Evolutionary conservation across 805 yeast species (phyloP).

Genomic region (Torulaspora quercuum): DNA sequence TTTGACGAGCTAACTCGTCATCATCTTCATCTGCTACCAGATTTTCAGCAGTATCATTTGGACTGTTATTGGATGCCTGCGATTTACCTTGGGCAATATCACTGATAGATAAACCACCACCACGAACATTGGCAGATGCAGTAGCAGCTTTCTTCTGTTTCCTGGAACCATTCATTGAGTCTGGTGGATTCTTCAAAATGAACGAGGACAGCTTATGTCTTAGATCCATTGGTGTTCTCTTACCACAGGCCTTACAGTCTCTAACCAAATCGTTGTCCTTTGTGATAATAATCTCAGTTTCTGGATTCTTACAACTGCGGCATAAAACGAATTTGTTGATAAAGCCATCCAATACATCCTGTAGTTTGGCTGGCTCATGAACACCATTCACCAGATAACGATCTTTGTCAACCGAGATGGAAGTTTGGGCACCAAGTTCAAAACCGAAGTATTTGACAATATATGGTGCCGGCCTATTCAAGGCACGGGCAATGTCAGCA

Average conservation of each 20-base stretch:
- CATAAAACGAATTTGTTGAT: conserved; percentile 90
- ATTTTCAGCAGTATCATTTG: conserved; percentile 17
- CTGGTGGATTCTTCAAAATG: conserved; percentile 86
- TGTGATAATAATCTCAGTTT: conserved; percentile 78
- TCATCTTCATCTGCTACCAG: conserved; percentile 50
- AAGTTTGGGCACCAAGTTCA: conserved; percentile 95
- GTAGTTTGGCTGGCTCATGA: conserved; percentile 85
- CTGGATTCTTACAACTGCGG: conserved; percentile 94
- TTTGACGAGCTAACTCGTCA: conserved; percentile 71
- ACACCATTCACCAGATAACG: conserved; percentile 92
- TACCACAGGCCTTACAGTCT: conserved; percentile 99
- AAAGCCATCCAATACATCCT: conserved; percentile 92
- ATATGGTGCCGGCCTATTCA: conserved; percentile 89
- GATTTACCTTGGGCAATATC: conserved; percentile 63
- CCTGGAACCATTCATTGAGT: conserved; percentile 48
- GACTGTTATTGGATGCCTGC: conserved; percentile 22
- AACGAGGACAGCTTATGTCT: conserved; percentile 83
- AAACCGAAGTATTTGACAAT: conserved; percentile 92
- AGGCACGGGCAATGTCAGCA: conserved; percentile 89
- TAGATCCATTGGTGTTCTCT: conserved; percentile 75
- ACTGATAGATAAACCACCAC: conserved; percentile 78
- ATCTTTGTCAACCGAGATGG: conserved; percentile 73
- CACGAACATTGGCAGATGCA: conserved; percentile 83
- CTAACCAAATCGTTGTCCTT: conserved; percentile 70
- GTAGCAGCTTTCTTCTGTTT: conserved; percentile 80